Base-by-base conservation (phyloP, 2,329 filamentous ascomycete genomes). In the Beauveria scarabaeidicola region DNA sequence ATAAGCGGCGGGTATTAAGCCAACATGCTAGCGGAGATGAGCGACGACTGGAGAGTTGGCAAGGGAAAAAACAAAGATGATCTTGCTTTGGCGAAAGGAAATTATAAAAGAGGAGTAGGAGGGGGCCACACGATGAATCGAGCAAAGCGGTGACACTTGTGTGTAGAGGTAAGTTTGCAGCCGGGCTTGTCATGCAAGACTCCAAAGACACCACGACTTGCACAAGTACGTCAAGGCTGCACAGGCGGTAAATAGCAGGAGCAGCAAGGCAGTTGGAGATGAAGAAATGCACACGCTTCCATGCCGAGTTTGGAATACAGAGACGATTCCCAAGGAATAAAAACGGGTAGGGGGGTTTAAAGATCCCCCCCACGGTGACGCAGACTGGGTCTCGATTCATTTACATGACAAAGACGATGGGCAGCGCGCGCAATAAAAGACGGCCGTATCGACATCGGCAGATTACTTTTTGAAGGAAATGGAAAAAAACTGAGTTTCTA, bases 71-170 rank as follows among this genome's bases (percentile, higher is more conserved):
- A 27, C 8, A 36, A 38, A 36, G 43, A 32, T 21, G 38, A 21
- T n/a, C 8, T 25, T 32, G n/a, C 11, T 38, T 21, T 6, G 36
- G 2, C 5, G 40, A 13, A 32, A 43, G 27, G 6, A 36, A 32
- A 47, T 25, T 7, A 29, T 7, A 40, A 3, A 56, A 13, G 11
- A 32, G 52, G 44, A 32, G 40, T 19, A 19, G 53, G 27, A 25
- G 38, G 36, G 40, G 38, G n/a, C 11, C 11, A 43, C 27, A 11
- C 19, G 41, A 29, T 56, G 41, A 56, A 55, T 32, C 8, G 41
- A 46, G 25, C n/a, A n/a, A 55, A 56, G 53, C 43, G 53, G 53
- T 56, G 29, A 46, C 53, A 47, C 53, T 7, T 32, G 53, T 56
- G 32, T 36, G 53, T 25, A 47, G 29, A 56, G 38, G 53, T 38